Percentiles rank a stretch among this genome's conserved stretches.
phyloP scores from a whole-genome alignment of 2,329 filamentous ascomycete genomes.

The Tolypocladium capitatum region DNA sequence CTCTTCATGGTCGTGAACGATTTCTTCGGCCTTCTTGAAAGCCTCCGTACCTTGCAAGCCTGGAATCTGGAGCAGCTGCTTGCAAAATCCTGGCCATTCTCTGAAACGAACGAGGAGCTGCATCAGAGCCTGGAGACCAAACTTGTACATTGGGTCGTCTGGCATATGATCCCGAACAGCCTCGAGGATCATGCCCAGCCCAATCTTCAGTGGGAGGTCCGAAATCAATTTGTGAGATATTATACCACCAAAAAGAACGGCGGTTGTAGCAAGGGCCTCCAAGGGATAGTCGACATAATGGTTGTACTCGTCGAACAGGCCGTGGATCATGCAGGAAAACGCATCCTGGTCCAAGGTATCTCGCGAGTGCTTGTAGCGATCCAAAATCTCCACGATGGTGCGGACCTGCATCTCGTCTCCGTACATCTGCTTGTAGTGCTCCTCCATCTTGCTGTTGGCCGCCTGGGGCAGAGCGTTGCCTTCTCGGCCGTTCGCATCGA shows the following conservation, averaged over 20 bases:
- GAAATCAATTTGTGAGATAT: slow-evolving; percentile 89
- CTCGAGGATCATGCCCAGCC: slow-evolving; percentile 95
- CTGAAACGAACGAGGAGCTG: slow-evolving; percentile 71
- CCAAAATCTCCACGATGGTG: slow-evolving; percentile 71
- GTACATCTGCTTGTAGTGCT: slow-evolving; percentile 97
- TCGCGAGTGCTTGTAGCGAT: slow-evolving; percentile 76
- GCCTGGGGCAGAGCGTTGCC: slow-evolving; percentile 69
- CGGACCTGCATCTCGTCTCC: slow-evolving; percentile 77
- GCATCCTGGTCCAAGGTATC: slow-evolving; percentile 81
- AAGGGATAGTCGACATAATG: slow-evolving; percentile 93
- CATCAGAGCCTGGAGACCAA: slow-evolving; percentile 86
- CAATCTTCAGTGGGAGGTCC: slow-evolving; percentile 80
- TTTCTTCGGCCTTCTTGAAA: slow-evolving; percentile 68
- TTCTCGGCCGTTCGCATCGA: slow-evolving; percentile 69
- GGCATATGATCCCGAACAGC: slow-evolving; percentile 75
- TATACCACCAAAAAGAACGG: slow-evolving; percentile 90
- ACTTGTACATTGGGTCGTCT: slow-evolving; percentile 92
- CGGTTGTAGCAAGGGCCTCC: slow-evolving; percentile 90
- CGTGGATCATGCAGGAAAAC: slow-evolving; percentile 97
- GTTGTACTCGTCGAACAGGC: slow-evolving; percentile 90
- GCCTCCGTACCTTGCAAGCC: slow-evolving; percentile 76
- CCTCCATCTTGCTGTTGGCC: slow-evolving; percentile 87
- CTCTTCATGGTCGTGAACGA: slow-evolving; percentile 55
- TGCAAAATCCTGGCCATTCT: slow-evolving; percentile 94
- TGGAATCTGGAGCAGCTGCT: slow-evolving; percentile 68